These are phyloP conservation scores for Dicorynia guianensis DNA, from an alignment of 306 rosid genomes.

Conservation along the genomic window DNA sequence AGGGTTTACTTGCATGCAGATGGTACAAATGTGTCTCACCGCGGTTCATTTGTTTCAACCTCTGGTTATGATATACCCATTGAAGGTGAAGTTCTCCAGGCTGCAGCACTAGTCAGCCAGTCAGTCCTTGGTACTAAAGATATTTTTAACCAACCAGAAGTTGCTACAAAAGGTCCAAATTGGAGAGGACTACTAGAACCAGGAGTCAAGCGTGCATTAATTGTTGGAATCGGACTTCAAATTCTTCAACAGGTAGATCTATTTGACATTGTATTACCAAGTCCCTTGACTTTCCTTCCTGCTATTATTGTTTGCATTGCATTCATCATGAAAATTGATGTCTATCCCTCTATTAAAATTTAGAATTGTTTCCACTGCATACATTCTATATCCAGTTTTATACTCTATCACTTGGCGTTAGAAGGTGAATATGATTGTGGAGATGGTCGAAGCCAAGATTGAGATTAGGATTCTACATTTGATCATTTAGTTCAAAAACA, in stretches of 20 bases:
- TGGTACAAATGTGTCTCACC: conserved; percentile 52
- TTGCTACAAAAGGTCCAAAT: conserved; percentile 50
- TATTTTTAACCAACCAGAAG: conserved; percentile 48
- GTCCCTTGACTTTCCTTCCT: conserved; percentile 1
- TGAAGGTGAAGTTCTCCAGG: conserved; percentile 69
- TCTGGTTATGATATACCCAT: conserved; percentile 57
- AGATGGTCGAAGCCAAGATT: background rate
- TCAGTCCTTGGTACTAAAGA: conserved; percentile 62
- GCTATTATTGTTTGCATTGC: conserved; percentile 24
- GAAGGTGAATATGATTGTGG: conserved; percentile 6
- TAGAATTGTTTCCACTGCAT: too few species aligned
- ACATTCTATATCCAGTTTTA: background rate
- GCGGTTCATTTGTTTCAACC: conserved; percentile 63
- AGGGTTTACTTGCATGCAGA: conserved; percentile 84
- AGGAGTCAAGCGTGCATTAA: conserved; percentile 84
- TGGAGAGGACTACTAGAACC: conserved; percentile 79
- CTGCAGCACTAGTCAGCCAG: conserved; percentile 82
- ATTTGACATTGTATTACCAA: conserved; percentile 4
- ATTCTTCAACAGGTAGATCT: conserved; percentile 86
- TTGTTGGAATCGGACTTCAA: conserved; percentile 89
- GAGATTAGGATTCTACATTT: background rate
- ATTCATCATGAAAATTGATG: conserved; percentile 33
- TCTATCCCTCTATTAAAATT: background rate
- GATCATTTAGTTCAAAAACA: conserved; percentile 4
- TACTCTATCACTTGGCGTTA: conserved; percentile 7